Evolutionary conservation across 2,329 filamentous ascomycete species (phyloP), one percentile per base, ranked within the genome.

Genomic region (Aurifilum marmelostoma): DNA sequence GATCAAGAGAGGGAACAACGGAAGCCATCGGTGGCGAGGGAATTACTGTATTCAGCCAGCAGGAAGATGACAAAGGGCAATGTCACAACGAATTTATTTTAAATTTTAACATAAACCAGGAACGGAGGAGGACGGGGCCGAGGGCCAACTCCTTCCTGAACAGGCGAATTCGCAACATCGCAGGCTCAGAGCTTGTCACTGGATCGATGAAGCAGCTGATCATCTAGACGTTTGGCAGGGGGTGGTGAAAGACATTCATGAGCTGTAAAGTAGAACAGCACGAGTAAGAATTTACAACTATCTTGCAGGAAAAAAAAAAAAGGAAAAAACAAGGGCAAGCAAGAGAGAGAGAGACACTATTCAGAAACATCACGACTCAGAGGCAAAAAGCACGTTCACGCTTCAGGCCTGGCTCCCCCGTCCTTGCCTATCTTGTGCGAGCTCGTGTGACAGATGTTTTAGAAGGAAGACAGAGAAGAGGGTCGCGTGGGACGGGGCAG

Each of bases 71-170:
- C 27, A 56, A 56, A 56, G 32, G 52, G 52, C 27, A 18, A 29
- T 32, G 52, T 29, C 24, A 56, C 52, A 34, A 34, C 34, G 34
- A 34, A 29, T 2, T 56, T 18, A 56, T 56, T 16, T 24, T 27
- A 1, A 27, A 5, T 24, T 5, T 56, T 14, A 54, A 5, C 52
- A 21, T n/a, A n/a, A n/a, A n/a, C n/a, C n/a, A n/a, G n/a, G n/a
- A n/a, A 3, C 43, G 43, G 43, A 47, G 52, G 52, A 32, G 52
- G 52, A 56, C 43, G 59, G 59, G 37, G 39, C 39, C 60, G 60
- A n/a, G 14, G 34, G 29, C 41, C 39, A 43, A 63, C 60, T 12
- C 60, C 60, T 63, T 63, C 60, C 60, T n/a, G 60, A 63, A 63
- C 41, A 43, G 60, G 60, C 39, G 27, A 29, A 50, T 27, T 18